Conservation (phyloP, 441 rosid genomes). For the Manihot esculenta region DNA sequence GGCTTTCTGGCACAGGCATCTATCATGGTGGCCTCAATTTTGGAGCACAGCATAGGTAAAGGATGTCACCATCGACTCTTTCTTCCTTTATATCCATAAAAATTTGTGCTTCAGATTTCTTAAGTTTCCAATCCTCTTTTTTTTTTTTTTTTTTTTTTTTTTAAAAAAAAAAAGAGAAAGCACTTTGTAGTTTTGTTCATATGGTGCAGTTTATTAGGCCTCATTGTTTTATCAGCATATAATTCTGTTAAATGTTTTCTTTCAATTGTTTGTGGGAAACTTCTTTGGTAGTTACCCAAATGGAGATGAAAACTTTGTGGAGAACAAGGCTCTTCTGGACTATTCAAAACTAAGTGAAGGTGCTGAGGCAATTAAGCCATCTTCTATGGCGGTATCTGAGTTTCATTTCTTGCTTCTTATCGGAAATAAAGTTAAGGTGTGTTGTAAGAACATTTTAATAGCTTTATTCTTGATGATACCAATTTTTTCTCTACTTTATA, state of each 20-base stretch:
- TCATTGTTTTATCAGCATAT: conserved; percentile 6
- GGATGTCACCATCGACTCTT: conserved; percentile 23
- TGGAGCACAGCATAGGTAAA: conserved; percentile 93
- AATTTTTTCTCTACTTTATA: conserved; percentile 11
- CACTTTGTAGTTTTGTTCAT: conserved; percentile 1
- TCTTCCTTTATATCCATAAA: conserved; percentile 20
- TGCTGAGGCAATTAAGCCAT: conserved; percentile 69
- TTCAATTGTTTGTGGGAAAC: conserved; percentile 26
- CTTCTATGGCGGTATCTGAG: conserved; percentile 95
- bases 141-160: too few relatives aligned
- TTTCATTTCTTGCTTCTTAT: conserved; percentile 95
- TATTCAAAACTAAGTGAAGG: conserved; percentile 79
- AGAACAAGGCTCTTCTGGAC: conserved; percentile 93
- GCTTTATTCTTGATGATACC: conserved; percentile 9
- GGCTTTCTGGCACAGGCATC: conserved; percentile 99
- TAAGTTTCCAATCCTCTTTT: neutral
- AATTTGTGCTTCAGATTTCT: conserved; percentile 1
- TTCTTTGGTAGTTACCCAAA: conserved; percentile 58
- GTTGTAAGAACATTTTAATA: conserved; percentile 34
- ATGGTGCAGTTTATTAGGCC: conserved; percentile 7
- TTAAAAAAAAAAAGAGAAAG: too few relatives aligned
- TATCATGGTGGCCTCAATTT: conserved; percentile 98
- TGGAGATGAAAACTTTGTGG: conserved; percentile 97
- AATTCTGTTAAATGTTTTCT: conserved; percentile 17
- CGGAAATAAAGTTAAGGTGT: conserved; percentile 95